These are phyloP conservation scores for Aspergillus sergii DNA, from an alignment of 2,329 filamentous ascomycete genomes.

Conservation along the genomic window DNA sequence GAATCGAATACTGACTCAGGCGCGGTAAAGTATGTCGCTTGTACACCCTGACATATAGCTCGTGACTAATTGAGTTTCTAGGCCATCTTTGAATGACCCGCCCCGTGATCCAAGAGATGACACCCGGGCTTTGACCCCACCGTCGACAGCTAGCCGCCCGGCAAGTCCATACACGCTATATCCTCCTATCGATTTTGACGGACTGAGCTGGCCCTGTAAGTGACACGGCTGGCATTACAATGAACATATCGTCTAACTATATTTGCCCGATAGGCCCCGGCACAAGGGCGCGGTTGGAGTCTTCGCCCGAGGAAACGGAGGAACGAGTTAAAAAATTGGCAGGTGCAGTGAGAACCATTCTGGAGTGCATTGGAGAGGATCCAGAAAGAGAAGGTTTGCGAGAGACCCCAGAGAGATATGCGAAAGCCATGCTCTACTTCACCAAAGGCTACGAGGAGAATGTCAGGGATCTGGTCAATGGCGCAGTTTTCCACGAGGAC, in stretches of 20 bases:
- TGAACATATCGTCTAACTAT: slow-evolving; percentile 15
- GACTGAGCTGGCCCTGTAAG: slow-evolving; percentile 56
- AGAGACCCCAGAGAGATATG: slow-evolving; percentile 80
- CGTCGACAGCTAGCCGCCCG: slow-evolving; percentile 53
- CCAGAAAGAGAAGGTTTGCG: slow-evolving; percentile 65
- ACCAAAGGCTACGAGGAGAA: slow-evolving; percentile 98
- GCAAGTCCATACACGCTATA: slow-evolving; percentile 53
- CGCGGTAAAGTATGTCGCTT: slow-evolving; percentile 28
- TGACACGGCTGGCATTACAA: slow-evolving; percentile 15
- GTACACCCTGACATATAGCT: not conserved
- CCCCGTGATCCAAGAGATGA: slow-evolving; percentile 58
- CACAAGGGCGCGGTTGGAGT: slow-evolving; percentile 56
- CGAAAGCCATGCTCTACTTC: slow-evolving; percentile 93
- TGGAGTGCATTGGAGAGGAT: slow-evolving; percentile 69
- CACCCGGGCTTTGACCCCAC: slow-evolving; percentile 52
- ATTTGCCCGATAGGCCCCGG: slow-evolving; percentile 41
- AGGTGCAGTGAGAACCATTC: slow-evolving; percentile 63
- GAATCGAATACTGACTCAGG: slow-evolving; percentile 22
- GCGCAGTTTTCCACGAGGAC: slow-evolving; percentile 92
- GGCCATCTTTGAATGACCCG: slow-evolving; percentile 48
- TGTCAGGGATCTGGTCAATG: slow-evolving; percentile 85
- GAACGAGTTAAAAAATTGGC: slow-evolving; percentile 63
- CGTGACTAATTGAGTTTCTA: slow-evolving; percentile 12
- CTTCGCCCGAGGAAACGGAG: slow-evolving; percentile 60
- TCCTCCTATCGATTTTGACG: slow-evolving; percentile 55